phyloP scores from a whole-genome alignment of 1,139 yeast genomes.

The Yamadazyma dendronema region DNA sequence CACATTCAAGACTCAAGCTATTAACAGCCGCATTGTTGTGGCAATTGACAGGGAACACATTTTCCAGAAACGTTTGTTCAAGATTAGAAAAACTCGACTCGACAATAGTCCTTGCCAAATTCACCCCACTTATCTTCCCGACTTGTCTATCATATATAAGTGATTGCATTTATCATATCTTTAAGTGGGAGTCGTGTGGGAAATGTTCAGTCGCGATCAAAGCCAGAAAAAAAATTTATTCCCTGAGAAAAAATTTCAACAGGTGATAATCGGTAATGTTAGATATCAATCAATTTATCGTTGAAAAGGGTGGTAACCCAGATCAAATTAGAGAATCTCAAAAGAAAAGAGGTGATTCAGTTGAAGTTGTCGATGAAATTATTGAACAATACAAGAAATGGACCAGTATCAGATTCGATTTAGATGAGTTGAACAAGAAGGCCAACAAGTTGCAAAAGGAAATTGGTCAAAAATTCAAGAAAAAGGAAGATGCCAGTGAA shows the following conservation, averaged over 20 bases:
- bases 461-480: slow-evolving; percentile 88
- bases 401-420: slow-evolving; percentile 88
- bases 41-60: slow-evolving; percentile 38
- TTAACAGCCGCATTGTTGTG: slow-evolving; percentile 56
- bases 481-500: slow-evolving; percentile 90
- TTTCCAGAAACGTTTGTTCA: slow-evolving; percentile 22
- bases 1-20: slow-evolving; percentile 60
- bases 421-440: slow-evolving; percentile 85
- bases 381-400: slow-evolving; percentile 87
- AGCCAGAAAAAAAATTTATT: slow-evolving; percentile 5
- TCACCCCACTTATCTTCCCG: slow-evolving; percentile 29
- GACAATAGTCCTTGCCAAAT: slow-evolving; percentile 37
- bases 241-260: not conserved
- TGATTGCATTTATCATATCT: slow-evolving; percentile 30
- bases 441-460: slow-evolving; percentile 88
- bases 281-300: slow-evolving; percentile 86
- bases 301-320: slow-evolving; percentile 96
- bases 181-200: slow-evolving; percentile 2
- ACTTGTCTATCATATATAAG: slow-evolving; percentile 34
- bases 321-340: slow-evolving; percentile 85
- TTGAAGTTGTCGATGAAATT: slow-evolving; percentile 93
- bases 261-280: slow-evolving; percentile 71
- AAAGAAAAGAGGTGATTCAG: slow-evolving; percentile 90
- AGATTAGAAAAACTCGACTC: slow-evolving; percentile 38
- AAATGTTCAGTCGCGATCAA: not conserved